Percentiles rank a stretch among this genome's conserved stretches.
Conservation (phyloP, 2,329 filamentous ascomycete genomes). For the Fusarium sp. region DNA sequence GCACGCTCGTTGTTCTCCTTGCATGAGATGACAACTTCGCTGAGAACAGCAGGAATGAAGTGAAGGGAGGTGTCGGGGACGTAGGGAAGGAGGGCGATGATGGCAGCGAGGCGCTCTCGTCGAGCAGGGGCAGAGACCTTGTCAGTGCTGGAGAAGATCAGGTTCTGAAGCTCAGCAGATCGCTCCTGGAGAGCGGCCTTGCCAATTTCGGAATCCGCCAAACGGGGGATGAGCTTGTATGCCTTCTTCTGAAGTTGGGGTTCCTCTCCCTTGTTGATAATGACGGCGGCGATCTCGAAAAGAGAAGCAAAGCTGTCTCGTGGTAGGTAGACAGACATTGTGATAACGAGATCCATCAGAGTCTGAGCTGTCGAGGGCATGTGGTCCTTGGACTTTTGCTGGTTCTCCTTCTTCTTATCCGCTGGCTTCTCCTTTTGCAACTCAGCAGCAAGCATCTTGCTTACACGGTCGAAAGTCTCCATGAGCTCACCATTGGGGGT, state of each 20-base stretch:
- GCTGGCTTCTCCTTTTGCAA: constrained; percentile 66
- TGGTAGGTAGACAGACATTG: constrained; percentile 93
- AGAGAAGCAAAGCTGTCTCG: constrained; percentile 85
- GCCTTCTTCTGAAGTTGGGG: constrained; percentile 98
- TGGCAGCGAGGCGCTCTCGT: constrained; percentile 85
- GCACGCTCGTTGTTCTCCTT: constrained; percentile 99
- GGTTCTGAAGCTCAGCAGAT: constrained; percentile 80
- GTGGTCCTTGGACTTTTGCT: constrained; percentile 69
- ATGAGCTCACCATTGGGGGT: constrained; percentile 82
- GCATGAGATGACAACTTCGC: constrained; percentile 94
- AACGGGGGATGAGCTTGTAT: constrained; percentile 94
- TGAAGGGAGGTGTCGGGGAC: constrained; percentile 83
- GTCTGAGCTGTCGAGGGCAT: constrained; percentile 96
- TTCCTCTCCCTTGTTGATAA: constrained; percentile 84
- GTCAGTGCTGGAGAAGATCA: constrained; percentile 82
- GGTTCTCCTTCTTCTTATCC: constrained; percentile 71
- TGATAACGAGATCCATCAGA: constrained; percentile 95
- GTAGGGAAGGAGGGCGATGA: constrained; percentile 82
- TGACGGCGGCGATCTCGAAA: constrained; percentile 86
- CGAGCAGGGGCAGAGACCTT: constrained; percentile 89
- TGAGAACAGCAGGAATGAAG: constrained; percentile 91
- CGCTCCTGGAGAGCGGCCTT: constrained; percentile 80
- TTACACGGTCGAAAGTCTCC: constrained; percentile 89
- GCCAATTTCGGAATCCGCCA: constrained; percentile 84
- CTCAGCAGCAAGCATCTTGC: constrained; percentile 81